Conservation (phyloP, 2,329 filamentous ascomycete species). For the Beauveria sp. region DNA sequence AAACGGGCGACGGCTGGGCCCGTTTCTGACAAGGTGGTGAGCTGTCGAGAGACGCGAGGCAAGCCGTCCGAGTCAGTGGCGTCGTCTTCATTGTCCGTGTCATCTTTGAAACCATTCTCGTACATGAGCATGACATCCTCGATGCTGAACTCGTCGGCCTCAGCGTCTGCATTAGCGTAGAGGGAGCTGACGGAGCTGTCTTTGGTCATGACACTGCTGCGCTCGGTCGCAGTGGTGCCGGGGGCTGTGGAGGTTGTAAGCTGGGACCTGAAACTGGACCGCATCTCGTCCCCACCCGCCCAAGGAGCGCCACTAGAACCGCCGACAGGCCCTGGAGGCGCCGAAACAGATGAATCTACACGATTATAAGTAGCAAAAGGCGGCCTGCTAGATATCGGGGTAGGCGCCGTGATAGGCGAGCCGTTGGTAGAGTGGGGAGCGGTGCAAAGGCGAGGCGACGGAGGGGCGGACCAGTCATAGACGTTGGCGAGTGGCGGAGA, state of each 20-base stretch:
- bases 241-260: conserved; percentile 45
- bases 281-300: conserved; percentile 42
- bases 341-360: conserved; percentile 32
- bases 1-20: conserved; percentile 3
- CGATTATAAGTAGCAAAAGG: conserved; percentile 20
- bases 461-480: background rate
- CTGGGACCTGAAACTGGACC: conserved; percentile 51
- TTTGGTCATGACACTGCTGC: conserved; percentile 75
- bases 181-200: conserved; percentile 66
- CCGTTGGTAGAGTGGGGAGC: conserved; percentile 18
- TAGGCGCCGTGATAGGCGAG: conserved; percentile 23
- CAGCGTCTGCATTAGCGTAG: conserved; percentile 31
- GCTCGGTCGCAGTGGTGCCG: conserved; percentile 64
- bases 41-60: conserved; percentile 8
- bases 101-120: conserved; percentile 51
- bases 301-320: conserved; percentile 33
- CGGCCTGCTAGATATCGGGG: conserved; percentile 22
- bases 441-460: conserved; percentile 9
- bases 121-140: conserved; percentile 67
- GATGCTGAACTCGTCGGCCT: conserved; percentile 51
- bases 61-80: conserved; percentile 18
- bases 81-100: conserved; percentile 30
- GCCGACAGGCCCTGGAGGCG: conserved; percentile 27
- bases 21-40: conserved; percentile 11
- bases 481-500: conserved; percentile 28